Conservation (phyloP, 2,329 filamentous ascomycete genomes). For the Fusarium xylarioides region DNA sequence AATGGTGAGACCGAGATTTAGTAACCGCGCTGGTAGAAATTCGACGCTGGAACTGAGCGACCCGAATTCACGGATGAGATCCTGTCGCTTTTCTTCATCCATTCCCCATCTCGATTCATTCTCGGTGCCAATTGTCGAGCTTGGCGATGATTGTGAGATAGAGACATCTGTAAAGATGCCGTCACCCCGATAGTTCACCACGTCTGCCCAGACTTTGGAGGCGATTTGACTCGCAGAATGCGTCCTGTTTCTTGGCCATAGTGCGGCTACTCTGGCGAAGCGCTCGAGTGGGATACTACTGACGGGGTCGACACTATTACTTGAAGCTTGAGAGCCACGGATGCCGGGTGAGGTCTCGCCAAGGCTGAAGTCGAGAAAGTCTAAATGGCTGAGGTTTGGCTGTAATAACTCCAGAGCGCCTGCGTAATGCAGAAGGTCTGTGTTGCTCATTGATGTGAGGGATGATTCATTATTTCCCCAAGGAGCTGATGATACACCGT, state of each 20-base stretch:
- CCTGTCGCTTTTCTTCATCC: background rate
- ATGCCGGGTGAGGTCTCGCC: rapidly evolving
- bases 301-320: background rate
- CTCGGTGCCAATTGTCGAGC: background rate
- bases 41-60: rapidly evolving
- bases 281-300: background rate
- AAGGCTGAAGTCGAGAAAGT: background rate
- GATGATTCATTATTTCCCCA: background rate
- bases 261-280: background rate
- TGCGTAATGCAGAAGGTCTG: background rate
- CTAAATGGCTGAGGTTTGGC: background rate
- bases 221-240: background rate
- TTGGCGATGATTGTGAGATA: background rate
- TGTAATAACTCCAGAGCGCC: rapidly evolving
- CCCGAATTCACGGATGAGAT: background rate
- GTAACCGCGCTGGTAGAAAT: background rate
- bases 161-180: background rate
- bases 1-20: conserved; percentile 4
- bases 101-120: background rate
- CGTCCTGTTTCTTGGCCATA: background rate
- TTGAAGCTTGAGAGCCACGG: background rate
- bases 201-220: background rate
- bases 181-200: background rate
- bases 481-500: rapidly evolving
- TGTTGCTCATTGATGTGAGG: background rate